Conservation (phyloP, 2,329 filamentous ascomycete genomes). For the Lomentospora prolificans region DNA sequence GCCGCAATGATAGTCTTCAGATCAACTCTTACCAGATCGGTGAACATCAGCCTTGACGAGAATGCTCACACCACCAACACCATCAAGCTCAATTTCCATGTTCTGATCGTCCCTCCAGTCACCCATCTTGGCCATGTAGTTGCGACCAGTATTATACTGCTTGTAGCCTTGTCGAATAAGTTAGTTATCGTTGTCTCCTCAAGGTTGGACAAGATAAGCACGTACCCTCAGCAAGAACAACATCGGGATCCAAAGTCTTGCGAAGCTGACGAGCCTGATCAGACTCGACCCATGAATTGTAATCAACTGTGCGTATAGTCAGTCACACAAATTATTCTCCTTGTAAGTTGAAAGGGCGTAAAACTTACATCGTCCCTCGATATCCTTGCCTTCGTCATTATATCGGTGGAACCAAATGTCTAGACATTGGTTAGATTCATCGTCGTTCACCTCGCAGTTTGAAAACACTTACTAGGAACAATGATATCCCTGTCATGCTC, state of each 20-base stretch:
- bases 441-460: conserved; percentile 14
- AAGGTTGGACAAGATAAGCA: not conserved
- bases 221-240: conserved; percentile 80
- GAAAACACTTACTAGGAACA: conserved; percentile 68
- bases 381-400: conserved; percentile 62
- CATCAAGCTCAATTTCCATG: conserved; percentile 84
- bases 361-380: conserved; percentile 83
- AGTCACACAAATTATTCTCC: not conserved
- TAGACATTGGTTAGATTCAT: conserved; percentile 24
- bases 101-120: conserved; percentile 90
- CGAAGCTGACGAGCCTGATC: conserved; percentile 70
- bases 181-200: conserved; percentile 10
- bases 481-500: conserved; percentile 87
- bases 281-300: conserved; percentile 98
- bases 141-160: conserved; percentile 82
- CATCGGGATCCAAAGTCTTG: conserved; percentile 64
- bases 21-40: conserved; percentile 59
- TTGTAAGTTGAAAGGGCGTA: not conserved
- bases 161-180: conserved; percentile 61
- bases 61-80: conserved; percentile 94
- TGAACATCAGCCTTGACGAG: conserved; percentile 97
- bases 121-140: conserved; percentile 83
- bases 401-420: conserved; percentile 98
- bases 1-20: not conserved
- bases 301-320: conserved; percentile 59